These are phyloP conservation scores for Ceratocystis diversiconidia DNA, from an alignment of 2,329 filamentous ascomycete species.

Conservation along the genomic window DNA sequence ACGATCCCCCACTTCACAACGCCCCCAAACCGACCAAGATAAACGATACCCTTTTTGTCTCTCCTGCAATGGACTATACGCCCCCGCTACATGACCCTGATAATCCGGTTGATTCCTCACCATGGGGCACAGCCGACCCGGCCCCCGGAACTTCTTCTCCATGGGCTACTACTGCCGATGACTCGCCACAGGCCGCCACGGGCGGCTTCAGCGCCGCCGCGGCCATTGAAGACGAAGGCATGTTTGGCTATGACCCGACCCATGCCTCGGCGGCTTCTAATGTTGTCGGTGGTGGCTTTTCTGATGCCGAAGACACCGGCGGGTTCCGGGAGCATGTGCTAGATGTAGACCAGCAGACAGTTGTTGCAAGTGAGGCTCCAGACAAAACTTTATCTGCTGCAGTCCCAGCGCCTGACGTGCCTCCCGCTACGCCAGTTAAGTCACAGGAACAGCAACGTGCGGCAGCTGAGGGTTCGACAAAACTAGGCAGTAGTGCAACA, in stretches of 20 bases:
- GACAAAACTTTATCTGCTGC: not conserved
- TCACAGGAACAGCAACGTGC: constrained; percentile 22
- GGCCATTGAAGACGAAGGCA: not conserved
- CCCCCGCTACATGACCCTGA: constrained; percentile 41
- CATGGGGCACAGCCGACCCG: constrained; percentile 42
- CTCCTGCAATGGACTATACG: constrained; percentile 41
- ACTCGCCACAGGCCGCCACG: constrained; percentile 30
- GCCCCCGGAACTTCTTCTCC: constrained; percentile 34
- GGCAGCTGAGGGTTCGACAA: constrained; percentile 16
- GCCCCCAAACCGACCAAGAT: not conserved
- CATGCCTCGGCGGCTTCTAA: not conserved
- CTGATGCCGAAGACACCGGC: not conserved
- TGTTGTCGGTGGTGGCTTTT: not conserved
- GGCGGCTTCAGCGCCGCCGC: constrained; percentile 24
- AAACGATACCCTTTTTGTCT: not conserved
- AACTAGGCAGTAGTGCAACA: not conserved
- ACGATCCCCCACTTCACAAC: constrained; percentile 4
- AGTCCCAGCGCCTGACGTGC: not conserved
- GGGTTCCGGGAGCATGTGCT: not conserved
- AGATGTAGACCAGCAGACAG: not conserved
- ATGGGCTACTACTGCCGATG: constrained; percentile 35
- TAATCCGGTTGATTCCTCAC: constrained; percentile 37
- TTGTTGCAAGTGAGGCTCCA: not conserved
- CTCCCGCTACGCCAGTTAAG: constrained; percentile 20
- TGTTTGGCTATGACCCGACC: constrained; percentile 7